phyloP scores from a whole-genome alignment of 805 yeast genomes.

The Metschnikowia cerradonensis region DNA sequence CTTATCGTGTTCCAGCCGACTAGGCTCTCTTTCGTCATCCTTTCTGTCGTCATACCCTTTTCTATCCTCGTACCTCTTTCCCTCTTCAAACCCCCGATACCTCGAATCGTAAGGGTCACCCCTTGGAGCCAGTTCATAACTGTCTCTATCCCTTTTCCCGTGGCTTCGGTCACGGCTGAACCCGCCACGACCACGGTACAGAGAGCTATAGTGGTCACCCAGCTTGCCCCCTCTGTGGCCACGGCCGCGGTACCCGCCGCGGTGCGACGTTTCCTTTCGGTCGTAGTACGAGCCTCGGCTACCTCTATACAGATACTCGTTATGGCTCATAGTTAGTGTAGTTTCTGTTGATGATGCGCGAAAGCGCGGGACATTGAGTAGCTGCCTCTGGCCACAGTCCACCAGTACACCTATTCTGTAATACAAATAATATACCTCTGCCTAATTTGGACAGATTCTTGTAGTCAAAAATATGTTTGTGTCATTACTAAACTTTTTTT shows the following conservation, averaged over 20 bases:
- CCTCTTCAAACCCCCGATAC: not conserved
- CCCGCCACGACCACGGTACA: slow-evolving; percentile 18
- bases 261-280: slow-evolving; percentile 4
- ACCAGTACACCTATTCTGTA: too few species aligned
- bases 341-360: not conserved
- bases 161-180: not conserved
- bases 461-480: too few species aligned
- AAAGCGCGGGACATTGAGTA: not conserved
- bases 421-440: too few species aligned
- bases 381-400: too few species aligned
- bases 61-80: not conserved
- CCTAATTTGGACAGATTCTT: too few species aligned
- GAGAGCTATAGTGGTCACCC: slow-evolving; percentile 10
- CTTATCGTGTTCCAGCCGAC: not conserved
- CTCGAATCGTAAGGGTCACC: not conserved
- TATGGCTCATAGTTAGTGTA: not conserved
- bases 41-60: not conserved
- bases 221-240: slow-evolving; percentile 24
- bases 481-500: too few species aligned
- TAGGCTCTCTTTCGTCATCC: not conserved
- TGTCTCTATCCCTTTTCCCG: not conserved
- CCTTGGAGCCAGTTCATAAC: not conserved
- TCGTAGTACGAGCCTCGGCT: slow-evolving; percentile 9
- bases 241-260: slow-evolving; percentile 15
- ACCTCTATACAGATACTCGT: slow-evolving; percentile 5